phyloP scores from a whole-genome alignment of 1,139 yeast genomes.

The Sugiyamaella pinicola region DNA sequence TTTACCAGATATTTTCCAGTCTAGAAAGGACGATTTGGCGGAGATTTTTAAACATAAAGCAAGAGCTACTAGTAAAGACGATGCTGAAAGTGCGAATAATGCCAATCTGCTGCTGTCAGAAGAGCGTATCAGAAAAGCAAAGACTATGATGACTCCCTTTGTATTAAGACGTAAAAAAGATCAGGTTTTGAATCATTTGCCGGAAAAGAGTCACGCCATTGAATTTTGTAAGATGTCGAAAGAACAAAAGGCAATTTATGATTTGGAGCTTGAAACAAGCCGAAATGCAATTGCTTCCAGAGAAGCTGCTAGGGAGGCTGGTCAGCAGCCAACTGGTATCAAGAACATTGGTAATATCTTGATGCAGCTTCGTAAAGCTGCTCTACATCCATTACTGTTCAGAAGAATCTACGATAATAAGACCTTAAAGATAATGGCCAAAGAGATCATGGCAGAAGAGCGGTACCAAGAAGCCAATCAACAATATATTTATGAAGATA shows the following conservation, averaged over 20 bases:
- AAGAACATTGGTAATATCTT: constrained; percentile 64
- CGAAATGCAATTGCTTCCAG: constrained; percentile 52
- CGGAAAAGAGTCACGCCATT: constrained; percentile 67
- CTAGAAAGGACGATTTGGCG: constrained; percentile 79
- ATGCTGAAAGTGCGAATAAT: constrained; percentile 48
- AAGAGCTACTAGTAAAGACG: constrained; percentile 53
- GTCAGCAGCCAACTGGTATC: constrained; percentile 43
- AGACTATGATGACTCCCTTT: constrained; percentile 98
- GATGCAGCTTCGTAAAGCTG: constrained; percentile 94
- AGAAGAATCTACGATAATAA: constrained; percentile 64
- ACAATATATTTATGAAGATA: constrained; percentile 80
- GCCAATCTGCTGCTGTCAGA: constrained; percentile 82
- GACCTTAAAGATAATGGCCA: constrained; percentile 65
- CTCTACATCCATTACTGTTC: constrained; percentile 94
- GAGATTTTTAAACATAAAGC: constrained; percentile 84
- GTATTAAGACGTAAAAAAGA: constrained; percentile 87
- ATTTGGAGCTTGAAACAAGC: constrained; percentile 55
- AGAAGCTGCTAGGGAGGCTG: constrained; percentile 30
- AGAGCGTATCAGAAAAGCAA: constrained; percentile 90
- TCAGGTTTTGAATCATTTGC: constrained; percentile 87
- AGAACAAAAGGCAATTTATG: constrained; percentile 63
- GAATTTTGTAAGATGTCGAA: constrained; percentile 64
- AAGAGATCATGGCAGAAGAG: constrained; percentile 76
- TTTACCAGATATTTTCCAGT: constrained; percentile 78
- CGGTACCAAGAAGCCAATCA: constrained; percentile 75